Evolutionary conservation across 129 eudicot species (phyloP).

Genomic region (Pulicaria dysenterica): DNA sequence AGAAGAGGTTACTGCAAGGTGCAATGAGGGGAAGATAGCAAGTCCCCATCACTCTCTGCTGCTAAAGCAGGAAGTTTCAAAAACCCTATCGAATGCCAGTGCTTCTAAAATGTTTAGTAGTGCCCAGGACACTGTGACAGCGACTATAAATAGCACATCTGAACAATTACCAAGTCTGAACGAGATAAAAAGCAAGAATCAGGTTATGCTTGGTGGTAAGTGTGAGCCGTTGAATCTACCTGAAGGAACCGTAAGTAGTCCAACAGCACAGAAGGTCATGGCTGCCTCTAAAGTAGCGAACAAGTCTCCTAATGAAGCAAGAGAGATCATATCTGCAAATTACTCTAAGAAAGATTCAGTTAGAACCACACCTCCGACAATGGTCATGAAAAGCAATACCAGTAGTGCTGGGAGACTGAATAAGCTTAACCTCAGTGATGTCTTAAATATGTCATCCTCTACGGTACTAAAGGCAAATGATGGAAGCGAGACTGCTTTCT

Average conservation of each 20-base stretch:
- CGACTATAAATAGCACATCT: constrained; percentile 30
- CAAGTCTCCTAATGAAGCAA: constrained; percentile 44
- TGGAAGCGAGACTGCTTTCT: constrained; percentile 12
- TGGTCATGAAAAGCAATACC: constrained; percentile 27
- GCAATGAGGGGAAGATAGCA: constrained; percentile 24
- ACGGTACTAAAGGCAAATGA: constrained; percentile 28
- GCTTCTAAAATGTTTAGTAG: constrained; percentile 37
- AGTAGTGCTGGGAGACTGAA: constrained; percentile 29
- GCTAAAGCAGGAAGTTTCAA: constrained; percentile 38
- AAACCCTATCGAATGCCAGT: constrained; percentile 29
- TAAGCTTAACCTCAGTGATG: constrained; percentile 29
- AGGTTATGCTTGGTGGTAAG: constrained; percentile 2
- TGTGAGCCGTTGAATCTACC: constrained; percentile 28
- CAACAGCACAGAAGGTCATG: constrained; percentile 26
- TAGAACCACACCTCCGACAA: constrained; percentile 38
- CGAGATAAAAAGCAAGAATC: constrained; percentile 17
- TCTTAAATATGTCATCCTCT: constrained; percentile 30
- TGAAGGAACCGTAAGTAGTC: constrained; percentile 24
- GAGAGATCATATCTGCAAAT: constrained; percentile 29
- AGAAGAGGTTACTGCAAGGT: constrained; percentile 37
- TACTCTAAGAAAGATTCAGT: constrained; percentile 38
- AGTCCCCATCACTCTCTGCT: constrained; percentile 35
- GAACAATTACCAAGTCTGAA: constrained; percentile 26
- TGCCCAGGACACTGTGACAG: constrained; percentile 26
- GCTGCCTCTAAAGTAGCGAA: constrained; percentile 38